A percentile compares a stretch with the other conserved stretches of the same genome.
Conservation (phyloP, 495 filamentous ascomycete genomes). For the Usnea hakonensis region DNA sequence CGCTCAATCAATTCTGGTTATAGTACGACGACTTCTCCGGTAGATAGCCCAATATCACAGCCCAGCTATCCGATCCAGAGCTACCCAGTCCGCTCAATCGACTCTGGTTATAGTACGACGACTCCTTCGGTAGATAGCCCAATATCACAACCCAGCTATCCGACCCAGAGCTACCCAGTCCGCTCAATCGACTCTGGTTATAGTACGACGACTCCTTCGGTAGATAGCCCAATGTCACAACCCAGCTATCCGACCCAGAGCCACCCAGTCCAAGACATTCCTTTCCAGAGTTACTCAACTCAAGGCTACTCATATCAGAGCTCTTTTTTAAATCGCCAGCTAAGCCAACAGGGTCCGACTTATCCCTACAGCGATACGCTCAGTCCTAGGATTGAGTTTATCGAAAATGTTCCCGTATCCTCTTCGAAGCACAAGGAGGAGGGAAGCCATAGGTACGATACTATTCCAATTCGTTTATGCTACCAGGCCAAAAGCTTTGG, state of each 20-base stretch:
- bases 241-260: no score
- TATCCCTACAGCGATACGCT: neutral
- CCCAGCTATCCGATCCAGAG: no score
- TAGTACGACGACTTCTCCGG: no score
- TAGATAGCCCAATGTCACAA: neutral
- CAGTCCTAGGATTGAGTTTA: neutral
- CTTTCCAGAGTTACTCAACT: neutral
- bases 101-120: no score
- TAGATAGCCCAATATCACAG: no score
- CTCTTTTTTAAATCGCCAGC: neutral
- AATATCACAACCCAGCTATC: no score
- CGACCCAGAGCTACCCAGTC: no score
- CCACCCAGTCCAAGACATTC: neutral
- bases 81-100: no score
- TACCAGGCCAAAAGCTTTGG: neutral
- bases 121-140: no score
- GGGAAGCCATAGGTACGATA: constrained; percentile 2
- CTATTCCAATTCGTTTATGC: no score
- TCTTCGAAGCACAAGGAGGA: constrained; percentile 2
- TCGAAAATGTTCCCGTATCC: neutral
- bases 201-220: neutral
- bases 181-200: neutral
- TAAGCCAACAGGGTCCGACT: neutral
- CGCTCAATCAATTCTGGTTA: no score
- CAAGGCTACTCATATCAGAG: neutral